Base-by-base conservation (phyloP, 805 yeast species). In the Ogataea zsoltii region DNA sequence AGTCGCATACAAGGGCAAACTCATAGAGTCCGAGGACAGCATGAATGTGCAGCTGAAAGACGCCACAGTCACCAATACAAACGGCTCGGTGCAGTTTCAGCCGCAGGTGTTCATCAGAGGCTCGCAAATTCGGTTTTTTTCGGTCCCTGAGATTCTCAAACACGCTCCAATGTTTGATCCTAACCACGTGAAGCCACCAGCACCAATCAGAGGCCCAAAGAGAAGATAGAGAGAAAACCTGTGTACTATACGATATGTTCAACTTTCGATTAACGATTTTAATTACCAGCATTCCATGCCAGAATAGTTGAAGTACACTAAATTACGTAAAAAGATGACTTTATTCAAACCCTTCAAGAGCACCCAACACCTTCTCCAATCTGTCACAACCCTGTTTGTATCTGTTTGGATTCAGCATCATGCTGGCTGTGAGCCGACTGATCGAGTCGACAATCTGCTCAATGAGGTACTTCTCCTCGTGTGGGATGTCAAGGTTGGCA, bases 61-160 rank as follows among this genome's bases (percentile, higher is more conserved):
- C 61, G 95, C 86, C 33, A 79, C 85, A 1, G 82, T 86, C 38
- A 91, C 97, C 0, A 79, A 82, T 21, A 70, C 82, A 35, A 85
- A 88, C 42, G 96, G 97, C 3, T 72, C 75, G 38, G 85, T 86
- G 3, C 73, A 85, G 1, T 85, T 84, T 54, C 75, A 88, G 74
- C 89, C 86, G 51, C 88, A 85, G 56, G 95, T 90, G 3, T 91
- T 88, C 63, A 81, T 92, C 3, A 79, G 99, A 57, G 99, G 99
- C 1, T 88, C 96, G 0, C 91, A 87, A 67, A 80, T 92, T 18
- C 78, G 90, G 49, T 85, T 89, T 65, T 76, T 94, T 51, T 80
- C 84, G 16, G 82, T 94, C 5, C 99, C 99, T 0, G 98, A 92
- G 41, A 82, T 91, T 67, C 74, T 92, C 42, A 77, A 76, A 57